Percentiles rank a stretch among this genome's conserved stretches.
phyloP scores from a whole-genome alignment of 805 yeast species.

The Myxozyma kluyveri region DNA sequence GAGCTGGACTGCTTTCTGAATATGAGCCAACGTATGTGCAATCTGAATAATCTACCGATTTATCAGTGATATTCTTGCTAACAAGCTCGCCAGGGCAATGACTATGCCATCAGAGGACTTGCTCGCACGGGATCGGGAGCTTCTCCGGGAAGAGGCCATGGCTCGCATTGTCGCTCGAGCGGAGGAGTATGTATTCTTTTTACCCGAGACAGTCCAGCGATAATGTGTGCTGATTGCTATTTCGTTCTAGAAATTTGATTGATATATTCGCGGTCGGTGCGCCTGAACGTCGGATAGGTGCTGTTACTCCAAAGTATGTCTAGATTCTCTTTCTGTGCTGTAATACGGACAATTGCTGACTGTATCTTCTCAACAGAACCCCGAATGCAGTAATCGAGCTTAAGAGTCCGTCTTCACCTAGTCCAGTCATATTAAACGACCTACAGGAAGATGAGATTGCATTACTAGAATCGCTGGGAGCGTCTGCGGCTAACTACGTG shows the following conservation, averaged over 20 bases:
- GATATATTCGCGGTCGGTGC: conserved; percentile 29
- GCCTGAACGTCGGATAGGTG: conserved; percentile 20
- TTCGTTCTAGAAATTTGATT: conserved; percentile 26
- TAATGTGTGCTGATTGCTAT: neutral
- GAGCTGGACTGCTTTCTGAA: conserved; percentile 23
- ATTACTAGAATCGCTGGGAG: conserved; percentile 19
- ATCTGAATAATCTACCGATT: no score
- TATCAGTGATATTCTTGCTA: no score
- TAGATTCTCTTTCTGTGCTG: no score
- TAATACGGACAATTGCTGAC: no score
- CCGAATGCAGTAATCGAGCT: no score
- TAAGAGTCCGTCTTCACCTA: no score
- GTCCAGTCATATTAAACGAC: conserved; percentile 1
- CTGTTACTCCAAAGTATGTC: no score
- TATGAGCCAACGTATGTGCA: conserved; percentile 27
- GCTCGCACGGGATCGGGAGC: neutral
- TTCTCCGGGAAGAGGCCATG: conserved; percentile 24
- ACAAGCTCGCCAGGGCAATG: conserved; percentile 15
- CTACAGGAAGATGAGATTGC: conserved; percentile 10
- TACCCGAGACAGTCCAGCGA: neutral
- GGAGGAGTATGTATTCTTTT: conserved; percentile 18
- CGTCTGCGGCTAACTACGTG: conserved; percentile 17
- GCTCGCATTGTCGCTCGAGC: conserved; percentile 27
- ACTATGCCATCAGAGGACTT: conserved; percentile 10
- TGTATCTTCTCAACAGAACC: no score